phyloP scores from a whole-genome alignment of 371 early-diverging fungal genomes.

The Syncephalastrum racemosum region DNA sequence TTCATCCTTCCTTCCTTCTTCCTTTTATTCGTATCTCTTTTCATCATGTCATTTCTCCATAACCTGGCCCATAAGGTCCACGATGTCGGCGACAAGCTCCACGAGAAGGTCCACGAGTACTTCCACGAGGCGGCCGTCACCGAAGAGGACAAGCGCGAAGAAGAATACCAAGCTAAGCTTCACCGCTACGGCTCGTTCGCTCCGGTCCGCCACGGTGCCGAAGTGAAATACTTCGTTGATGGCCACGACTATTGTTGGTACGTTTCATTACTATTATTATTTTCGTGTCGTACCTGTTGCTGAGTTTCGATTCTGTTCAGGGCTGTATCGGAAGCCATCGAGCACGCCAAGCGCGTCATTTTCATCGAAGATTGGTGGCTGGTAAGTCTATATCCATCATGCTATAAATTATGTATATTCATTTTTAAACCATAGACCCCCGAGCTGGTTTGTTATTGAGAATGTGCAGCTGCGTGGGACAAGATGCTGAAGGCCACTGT shows the following conservation, averaged over 20 bases:
- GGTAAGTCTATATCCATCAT: conserved; percentile 32
- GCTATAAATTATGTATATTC: not conserved
- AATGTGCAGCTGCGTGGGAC: not conserved
- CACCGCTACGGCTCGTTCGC: conserved; percentile 82
- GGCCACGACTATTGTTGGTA: conserved; percentile 82
- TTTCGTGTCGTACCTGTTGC: conserved; percentile 5
- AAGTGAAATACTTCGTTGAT: conserved; percentile 80
- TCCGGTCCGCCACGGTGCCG: conserved; percentile 67
- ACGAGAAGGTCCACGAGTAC: conserved; percentile 19
- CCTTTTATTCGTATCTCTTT: not conserved
- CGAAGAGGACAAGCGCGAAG: conserved; percentile 40
- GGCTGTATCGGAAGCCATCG: conserved; percentile 78
- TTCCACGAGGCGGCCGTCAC: conserved; percentile 1
- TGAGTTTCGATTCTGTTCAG: conserved; percentile 11
- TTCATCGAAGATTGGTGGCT: conserved; percentile 95
- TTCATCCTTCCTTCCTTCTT: conserved; percentile 3
- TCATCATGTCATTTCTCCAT: conserved; percentile 13
- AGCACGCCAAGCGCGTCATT: conserved; percentile 70
- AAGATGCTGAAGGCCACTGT: not conserved
- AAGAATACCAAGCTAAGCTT: conserved; percentile 29
- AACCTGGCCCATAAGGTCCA: conserved; percentile 23
- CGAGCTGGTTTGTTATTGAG: conserved; percentile 33
- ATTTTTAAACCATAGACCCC: conserved; percentile 31
- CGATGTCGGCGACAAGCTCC: conserved; percentile 27
- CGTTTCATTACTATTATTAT: not conserved